Percentiles rank a stretch among this genome's conserved stretches.
phyloP scores from a whole-genome alignment of 139 green algal genomes.

The Parachlorella kessleri region DNA sequence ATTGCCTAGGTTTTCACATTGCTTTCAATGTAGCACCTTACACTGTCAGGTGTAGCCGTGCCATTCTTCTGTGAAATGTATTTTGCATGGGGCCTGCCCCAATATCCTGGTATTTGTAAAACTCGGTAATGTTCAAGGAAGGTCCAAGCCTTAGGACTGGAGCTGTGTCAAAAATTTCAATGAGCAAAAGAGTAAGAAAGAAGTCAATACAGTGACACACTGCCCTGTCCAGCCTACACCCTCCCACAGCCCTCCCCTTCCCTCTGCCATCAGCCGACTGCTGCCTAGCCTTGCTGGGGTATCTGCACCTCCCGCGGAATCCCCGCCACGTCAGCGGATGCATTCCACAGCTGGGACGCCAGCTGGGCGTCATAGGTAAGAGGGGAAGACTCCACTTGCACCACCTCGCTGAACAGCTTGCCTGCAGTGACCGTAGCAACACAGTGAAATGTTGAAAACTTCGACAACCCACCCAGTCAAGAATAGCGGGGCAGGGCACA shows the following conservation, averaged over 20 bases:
- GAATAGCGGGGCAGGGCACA: too few relatives aligned
- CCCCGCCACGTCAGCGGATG: constrained; percentile 50
- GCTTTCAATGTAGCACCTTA: too few relatives aligned
- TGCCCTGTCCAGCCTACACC: background rate
- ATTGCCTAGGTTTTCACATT: too few relatives aligned
- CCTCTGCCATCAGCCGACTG: background rate
- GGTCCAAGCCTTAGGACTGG: too few relatives aligned
- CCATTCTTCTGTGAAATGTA: too few relatives aligned
- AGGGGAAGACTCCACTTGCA: constrained; percentile 41
- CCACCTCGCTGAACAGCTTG: constrained; percentile 14
- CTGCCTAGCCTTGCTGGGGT: background rate
- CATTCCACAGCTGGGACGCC: constrained; percentile 60
- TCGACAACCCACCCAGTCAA: too few relatives aligned
- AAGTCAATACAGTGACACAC: background rate
- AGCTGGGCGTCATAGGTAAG: constrained; percentile 60
- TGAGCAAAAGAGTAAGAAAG: background rate
- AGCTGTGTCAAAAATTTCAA: background rate
- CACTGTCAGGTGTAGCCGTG: too few relatives aligned
- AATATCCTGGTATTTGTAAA: too few relatives aligned
- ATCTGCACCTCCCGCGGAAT: background rate
- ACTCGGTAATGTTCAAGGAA: too few relatives aligned
- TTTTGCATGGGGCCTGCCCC: too few relatives aligned
- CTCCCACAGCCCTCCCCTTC: background rate
- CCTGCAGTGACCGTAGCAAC: too few relatives aligned
- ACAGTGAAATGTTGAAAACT: too few relatives aligned